These are phyloP conservation scores for Apiotrichum akiyoshidainum DNA, from an alignment of 1,284 basidiomycete species.

Conservation along the genomic window DNA sequence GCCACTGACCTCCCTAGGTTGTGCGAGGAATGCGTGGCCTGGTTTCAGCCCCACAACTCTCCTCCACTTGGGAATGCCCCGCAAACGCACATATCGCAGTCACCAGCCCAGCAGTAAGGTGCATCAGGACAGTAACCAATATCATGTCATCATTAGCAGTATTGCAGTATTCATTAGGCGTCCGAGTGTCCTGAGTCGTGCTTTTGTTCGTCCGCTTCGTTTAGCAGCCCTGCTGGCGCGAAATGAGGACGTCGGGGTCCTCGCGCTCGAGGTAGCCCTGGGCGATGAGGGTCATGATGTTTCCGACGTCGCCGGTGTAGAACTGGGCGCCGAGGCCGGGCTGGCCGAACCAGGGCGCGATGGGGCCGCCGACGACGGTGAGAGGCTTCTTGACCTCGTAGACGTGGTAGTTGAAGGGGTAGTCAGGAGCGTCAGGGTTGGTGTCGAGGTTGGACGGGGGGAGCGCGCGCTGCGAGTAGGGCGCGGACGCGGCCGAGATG, in stretches of 20 bases:
- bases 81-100: too few species aligned
- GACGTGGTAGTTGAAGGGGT: slow-evolving; percentile 4
- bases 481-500: slow-evolving; percentile 2
- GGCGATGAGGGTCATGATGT: neutral
- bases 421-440: slow-evolving; percentile 2
- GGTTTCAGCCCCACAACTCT: too few species aligned
- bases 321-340: slow-evolving; percentile 5
- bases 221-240: too few species aligned
- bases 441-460: slow-evolving; percentile 6
- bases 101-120: too few species aligned
- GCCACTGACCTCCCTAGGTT: too few species aligned
- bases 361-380: slow-evolving; percentile 1
- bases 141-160: too few species aligned
- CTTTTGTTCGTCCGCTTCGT: too few species aligned
- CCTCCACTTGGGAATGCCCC: too few species aligned
- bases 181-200: too few species aligned
- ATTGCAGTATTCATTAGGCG: too few species aligned
- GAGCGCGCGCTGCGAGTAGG: slow-evolving; percentile 3
- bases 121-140: too few species aligned
- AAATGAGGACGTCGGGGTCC: neutral
- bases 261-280: slow-evolving; percentile 5
- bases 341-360: slow-evolving; percentile 6
- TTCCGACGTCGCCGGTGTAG: slow-evolving; percentile 3
- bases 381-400: slow-evolving; percentile 3
- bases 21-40: too few species aligned